Evolutionary conservation across 2,329 filamentous ascomycete genomes (phyloP).

Genomic region (Pseudocercospora cruenta): DNA sequence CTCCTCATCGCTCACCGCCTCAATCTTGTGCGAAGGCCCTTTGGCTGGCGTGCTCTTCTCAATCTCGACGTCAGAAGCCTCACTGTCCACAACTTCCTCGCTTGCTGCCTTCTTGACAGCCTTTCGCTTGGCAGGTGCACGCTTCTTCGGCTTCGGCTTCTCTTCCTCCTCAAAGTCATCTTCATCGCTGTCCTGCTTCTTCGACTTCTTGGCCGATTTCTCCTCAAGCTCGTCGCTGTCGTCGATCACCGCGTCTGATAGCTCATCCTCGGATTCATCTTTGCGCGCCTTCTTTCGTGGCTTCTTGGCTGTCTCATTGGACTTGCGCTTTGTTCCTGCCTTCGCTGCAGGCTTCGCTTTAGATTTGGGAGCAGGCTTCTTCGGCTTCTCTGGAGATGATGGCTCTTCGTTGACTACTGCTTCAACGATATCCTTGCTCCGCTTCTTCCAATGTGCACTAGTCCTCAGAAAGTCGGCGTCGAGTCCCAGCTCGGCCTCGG

Average conservation of each 20-base stretch:
- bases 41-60: conserved; percentile 5
- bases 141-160: conserved; percentile 13
- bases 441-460: conserved; percentile 57
- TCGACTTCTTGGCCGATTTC: conserved; percentile 10
- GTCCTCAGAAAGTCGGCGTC: conserved; percentile 59
- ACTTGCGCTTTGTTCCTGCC: conserved; percentile 37
- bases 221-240: conserved; percentile 17
- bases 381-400: conserved; percentile 26
- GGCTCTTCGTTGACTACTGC: conserved; percentile 50
- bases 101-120: conserved; percentile 15
- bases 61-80: conserved; percentile 13
- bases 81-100: conserved; percentile 17
- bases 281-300: conserved; percentile 31
- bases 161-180: conserved; percentile 13
- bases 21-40: conserved; percentile 12
- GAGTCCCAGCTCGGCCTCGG: conserved; percentile 57
- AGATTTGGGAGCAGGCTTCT: conserved; percentile 24
- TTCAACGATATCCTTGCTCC: conserved; percentile 58
- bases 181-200: conserved; percentile 15
- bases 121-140: conserved; percentile 15
- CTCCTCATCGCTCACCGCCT: conserved; percentile 19
- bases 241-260: conserved; percentile 18
- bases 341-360: conserved; percentile 28
- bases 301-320: conserved; percentile 31
- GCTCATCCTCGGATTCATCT: conserved; percentile 22